Evolutionary conservation across 176 grass and related monocot genomes (phyloP).

Genomic region (Miscanthus lutarioriparius): DNA sequence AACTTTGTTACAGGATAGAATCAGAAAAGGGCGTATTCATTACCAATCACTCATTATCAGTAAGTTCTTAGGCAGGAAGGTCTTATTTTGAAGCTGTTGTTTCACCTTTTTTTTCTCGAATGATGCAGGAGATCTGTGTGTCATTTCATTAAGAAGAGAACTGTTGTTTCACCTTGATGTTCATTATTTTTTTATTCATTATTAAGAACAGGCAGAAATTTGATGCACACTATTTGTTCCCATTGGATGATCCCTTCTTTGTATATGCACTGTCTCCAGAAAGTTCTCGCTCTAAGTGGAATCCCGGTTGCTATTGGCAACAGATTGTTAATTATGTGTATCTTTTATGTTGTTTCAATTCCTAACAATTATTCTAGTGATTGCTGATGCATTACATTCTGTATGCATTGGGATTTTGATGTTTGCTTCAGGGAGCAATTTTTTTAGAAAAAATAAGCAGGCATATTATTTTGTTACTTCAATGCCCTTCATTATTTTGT

Average conservation of each 20-base stretch:
- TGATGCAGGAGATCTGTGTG: not conserved
- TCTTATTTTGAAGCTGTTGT: not conserved
- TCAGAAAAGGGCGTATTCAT: slow-evolving; percentile 88
- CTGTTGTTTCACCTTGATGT: slow-evolving; percentile 18
- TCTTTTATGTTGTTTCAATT: slow-evolving; percentile 16
- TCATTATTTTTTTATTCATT: slow-evolving; percentile 20
- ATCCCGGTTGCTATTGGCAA: not conserved
- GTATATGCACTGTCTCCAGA: slow-evolving; percentile 23
- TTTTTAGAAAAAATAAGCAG: not conserved
- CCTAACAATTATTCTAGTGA: slow-evolving; percentile 13
- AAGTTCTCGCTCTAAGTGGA: not conserved
- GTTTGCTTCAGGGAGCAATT: not conserved
- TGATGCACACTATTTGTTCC: slow-evolving; percentile 17
- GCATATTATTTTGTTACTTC: not conserved
- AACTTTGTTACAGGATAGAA: slow-evolving; percentile 66
- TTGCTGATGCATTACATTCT: slow-evolving; percentile 8
- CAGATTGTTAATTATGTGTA: slow-evolving; percentile 1
- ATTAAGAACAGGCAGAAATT: not conserved
- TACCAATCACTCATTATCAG: slow-evolving; percentile 77
- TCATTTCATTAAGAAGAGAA: not conserved
- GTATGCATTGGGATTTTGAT: not conserved
- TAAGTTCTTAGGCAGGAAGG: slow-evolving; percentile 40
- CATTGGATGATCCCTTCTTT: not conserved
- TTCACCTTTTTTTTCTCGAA: not conserved
- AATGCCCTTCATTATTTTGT: not conserved